Percentiles rank a stretch among this genome's conserved stretches.
Conservation (phyloP, 2,329 filamentous ascomycete genomes). For the Fusarium penzigii region DNA sequence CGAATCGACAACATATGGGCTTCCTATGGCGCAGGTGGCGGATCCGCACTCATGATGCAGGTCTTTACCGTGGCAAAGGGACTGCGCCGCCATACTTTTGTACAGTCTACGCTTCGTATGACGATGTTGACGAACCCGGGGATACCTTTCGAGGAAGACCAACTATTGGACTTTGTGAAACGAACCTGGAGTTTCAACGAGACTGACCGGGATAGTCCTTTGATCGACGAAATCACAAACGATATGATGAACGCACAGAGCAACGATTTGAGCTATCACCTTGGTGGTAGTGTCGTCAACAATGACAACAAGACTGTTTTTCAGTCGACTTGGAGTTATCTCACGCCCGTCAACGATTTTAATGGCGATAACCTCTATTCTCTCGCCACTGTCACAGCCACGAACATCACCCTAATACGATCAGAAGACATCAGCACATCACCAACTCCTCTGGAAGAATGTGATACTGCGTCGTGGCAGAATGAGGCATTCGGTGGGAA, state of each 20-base stretch:
- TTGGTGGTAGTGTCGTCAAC: conserved; percentile 1
- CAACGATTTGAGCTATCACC: conserved; percentile 3
- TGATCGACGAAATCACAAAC: conserved; percentile 1
- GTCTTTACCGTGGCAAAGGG: conserved; percentile 18
- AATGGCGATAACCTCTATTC: neutral
- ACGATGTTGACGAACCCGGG: conserved; percentile 13
- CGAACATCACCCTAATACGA: conserved; percentile 19
- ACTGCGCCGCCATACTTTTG: conserved; percentile 9
- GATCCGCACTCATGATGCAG: conserved; percentile 15
- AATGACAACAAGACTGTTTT: conserved; percentile 5
- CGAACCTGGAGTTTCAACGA: conserved; percentile 11
- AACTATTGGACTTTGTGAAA: conserved; percentile 8
- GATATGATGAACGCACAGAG: conserved; percentile 14
- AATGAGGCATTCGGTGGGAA: conserved; percentile 20
- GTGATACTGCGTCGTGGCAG: conserved; percentile 8
- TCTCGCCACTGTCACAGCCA: conserved; percentile 5
- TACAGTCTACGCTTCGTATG: conserved; percentile 1
- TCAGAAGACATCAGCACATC: conserved; percentile 7
- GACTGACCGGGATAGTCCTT: neutral
- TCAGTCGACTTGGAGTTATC: conserved; percentile 9
- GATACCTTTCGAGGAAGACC: neutral
- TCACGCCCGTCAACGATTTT: neutral
- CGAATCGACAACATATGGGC: conserved; percentile 19
- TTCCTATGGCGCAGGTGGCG: conserved; percentile 11
- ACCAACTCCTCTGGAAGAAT: conserved; percentile 5